phyloP scores from a whole-genome alignment of 495 filamentous ascomycete species.

The Viridothelium virens region DNA sequence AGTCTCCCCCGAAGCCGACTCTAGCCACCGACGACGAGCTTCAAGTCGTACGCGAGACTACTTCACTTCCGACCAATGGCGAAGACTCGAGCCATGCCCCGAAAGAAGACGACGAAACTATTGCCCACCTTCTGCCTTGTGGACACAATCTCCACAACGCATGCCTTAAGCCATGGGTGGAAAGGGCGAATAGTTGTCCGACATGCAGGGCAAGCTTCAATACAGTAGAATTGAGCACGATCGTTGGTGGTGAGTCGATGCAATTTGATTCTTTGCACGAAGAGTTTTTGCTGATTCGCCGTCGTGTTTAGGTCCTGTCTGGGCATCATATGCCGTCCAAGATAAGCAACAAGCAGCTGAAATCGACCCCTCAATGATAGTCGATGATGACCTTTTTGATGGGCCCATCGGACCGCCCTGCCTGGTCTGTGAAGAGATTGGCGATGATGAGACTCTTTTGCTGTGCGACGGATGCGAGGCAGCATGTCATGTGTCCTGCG shows the following conservation, averaged over 20 bases:
- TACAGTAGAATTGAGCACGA: constrained; percentile 71
- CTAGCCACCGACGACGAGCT: constrained; percentile 18
- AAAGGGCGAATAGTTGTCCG: constrained; percentile 94
- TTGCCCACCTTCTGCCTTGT: constrained; percentile 65
- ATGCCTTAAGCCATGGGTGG: constrained; percentile 86
- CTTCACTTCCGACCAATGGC: constrained; percentile 31
- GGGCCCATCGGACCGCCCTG: constrained; percentile 63
- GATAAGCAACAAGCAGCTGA: constrained; percentile 86
- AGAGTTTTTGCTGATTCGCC: constrained; percentile 12
- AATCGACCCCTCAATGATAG: constrained; percentile 70
- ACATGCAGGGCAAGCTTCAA: constrained; percentile 92
- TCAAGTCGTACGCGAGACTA: constrained; percentile 30
- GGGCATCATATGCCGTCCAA: constrained; percentile 78
- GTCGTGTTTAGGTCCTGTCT: constrained; percentile 49
- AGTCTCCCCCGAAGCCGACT: constrained; percentile 35
- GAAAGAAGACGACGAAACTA: constrained; percentile 42
- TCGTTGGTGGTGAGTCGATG: constrained; percentile 61
- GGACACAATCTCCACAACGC: constrained; percentile 84
- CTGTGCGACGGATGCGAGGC: constrained; percentile 83
- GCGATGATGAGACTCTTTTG: constrained; percentile 71
- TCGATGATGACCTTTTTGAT: constrained; percentile 60
- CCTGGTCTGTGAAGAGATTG: constrained; percentile 66
- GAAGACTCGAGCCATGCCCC: constrained; percentile 38
- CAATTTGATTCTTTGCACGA: background rate
- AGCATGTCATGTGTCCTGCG: constrained; percentile 76